Percentiles rank a stretch among this genome's conserved stretches.
These are phyloP conservation scores for Cystofilobasidium ferigula DNA, from an alignment of 768 basidiomycete genomes.

Conservation along the genomic window DNA sequence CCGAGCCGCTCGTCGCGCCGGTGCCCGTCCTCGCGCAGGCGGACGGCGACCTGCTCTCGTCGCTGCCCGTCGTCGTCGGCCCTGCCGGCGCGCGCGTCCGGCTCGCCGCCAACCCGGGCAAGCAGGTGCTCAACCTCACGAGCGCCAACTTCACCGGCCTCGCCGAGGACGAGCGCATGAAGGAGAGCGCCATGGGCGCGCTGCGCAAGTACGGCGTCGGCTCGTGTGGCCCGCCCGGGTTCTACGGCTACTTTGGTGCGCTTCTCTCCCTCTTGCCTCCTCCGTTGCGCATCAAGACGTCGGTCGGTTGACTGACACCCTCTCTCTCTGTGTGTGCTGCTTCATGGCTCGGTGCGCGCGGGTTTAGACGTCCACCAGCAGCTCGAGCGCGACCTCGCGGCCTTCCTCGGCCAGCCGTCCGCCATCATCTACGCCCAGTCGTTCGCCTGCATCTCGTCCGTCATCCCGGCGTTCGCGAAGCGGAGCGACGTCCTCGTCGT, in stretches of 20 bases:
- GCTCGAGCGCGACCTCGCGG: slow-evolving; percentile 76
- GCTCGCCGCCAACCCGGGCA: slow-evolving; percentile 43
- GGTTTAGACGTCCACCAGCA: slow-evolving; percentile 75
- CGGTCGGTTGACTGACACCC: neutral
- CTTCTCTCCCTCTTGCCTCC: neutral
- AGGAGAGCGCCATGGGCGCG: slow-evolving; percentile 70
- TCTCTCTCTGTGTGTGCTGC: neutral
- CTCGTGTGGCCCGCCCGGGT: slow-evolving; percentile 89
- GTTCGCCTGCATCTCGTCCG: slow-evolving; percentile 80
- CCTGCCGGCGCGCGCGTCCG: slow-evolving; percentile 74
- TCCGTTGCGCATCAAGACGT: neutral
- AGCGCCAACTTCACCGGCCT: slow-evolving; percentile 87
- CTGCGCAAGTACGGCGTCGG: slow-evolving; percentile 83
- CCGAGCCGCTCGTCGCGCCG: slow-evolving; percentile 67
- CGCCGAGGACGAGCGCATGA: slow-evolving; percentile 74
- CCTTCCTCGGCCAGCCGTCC: slow-evolving; percentile 78
- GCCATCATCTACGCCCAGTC: slow-evolving; percentile 89
- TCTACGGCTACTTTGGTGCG: slow-evolving; percentile 90
- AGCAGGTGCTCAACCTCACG: slow-evolving; percentile 60
- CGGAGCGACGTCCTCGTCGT: slow-evolving; percentile 97
- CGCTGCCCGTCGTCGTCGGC: slow-evolving; percentile 67
- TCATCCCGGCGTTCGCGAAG: slow-evolving; percentile 95
- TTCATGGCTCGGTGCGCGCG: no score
- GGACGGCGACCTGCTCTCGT: slow-evolving; percentile 27
- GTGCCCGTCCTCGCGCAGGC: slow-evolving; percentile 50